Percentiles rank a stretch among this genome's conserved stretches.
These are phyloP conservation scores for Aegilops speltoides DNA, from an alignment of 176 grass and related monocot genomes.

Conservation along the genomic window DNA sequence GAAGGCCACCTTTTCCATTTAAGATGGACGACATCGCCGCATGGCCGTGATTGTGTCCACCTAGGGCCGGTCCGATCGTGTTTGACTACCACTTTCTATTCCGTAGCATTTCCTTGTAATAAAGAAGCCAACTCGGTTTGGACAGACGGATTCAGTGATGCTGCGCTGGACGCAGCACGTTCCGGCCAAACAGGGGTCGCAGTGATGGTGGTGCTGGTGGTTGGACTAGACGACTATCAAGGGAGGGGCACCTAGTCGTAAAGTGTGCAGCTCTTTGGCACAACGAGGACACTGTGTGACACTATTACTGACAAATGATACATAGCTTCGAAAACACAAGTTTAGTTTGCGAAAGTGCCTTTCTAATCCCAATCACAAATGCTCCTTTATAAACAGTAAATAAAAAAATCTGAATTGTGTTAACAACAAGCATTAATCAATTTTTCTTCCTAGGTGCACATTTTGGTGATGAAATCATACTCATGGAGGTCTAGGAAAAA, in stretches of 20 bases:
- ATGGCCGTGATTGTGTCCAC: conserved; percentile 29
- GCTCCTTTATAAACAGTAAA: no score
- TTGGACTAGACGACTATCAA: background rate
- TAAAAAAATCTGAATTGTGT: no score
- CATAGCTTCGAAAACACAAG: background rate
- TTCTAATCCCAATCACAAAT: no score
- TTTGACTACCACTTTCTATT: background rate
- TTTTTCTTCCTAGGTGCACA: no score
- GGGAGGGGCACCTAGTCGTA: background rate
- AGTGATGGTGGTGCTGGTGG: background rate
- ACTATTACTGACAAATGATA: background rate
- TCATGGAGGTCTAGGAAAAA: no score
- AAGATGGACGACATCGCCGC: conserved; percentile 15
- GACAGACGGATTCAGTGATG: background rate
- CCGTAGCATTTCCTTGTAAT: background rate
- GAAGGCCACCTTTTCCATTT: background rate
- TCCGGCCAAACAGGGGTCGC: background rate
- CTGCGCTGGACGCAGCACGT: background rate
- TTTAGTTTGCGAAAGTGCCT: no score
- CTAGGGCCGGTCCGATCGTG: background rate
- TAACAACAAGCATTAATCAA: no score
- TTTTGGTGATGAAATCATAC: no score
- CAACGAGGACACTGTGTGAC: background rate
- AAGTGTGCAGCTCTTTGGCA: background rate
- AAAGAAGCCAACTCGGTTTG: background rate